phyloP scores from a whole-genome alignment of 2,329 filamentous ascomycete genomes.

The Trichocomaceae sp. region DNA sequence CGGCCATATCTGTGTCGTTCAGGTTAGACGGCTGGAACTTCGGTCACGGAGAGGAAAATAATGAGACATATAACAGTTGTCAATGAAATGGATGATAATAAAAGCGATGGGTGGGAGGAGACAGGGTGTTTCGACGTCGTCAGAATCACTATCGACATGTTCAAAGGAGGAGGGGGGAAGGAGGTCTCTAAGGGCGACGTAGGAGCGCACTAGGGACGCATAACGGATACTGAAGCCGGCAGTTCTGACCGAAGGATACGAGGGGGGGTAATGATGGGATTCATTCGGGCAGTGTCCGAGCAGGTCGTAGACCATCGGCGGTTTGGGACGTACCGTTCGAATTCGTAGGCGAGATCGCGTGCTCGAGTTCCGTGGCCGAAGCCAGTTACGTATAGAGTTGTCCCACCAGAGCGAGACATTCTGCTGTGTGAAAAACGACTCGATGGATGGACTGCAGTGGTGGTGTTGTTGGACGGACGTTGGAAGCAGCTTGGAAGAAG shows the following conservation, averaged over 20 bases:
- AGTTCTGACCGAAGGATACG: conserved; percentile 12
- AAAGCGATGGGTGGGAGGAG: conserved; percentile 13
- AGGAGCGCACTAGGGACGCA: conserved; percentile 9
- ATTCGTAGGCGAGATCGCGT: conserved; percentile 99
- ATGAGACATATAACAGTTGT: conserved; percentile 11
- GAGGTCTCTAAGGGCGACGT: conserved; percentile 11
- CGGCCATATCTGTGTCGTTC: conserved; percentile 74
- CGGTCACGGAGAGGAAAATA: not conserved
- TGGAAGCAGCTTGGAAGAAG: conserved; percentile 10
- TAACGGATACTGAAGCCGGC: conserved; percentile 11
- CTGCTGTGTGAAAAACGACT: conserved; percentile 15
- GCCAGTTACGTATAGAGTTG: conserved; percentile 96
- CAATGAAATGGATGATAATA: conserved; percentile 10
- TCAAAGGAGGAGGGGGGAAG: not conserved
- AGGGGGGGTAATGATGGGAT: conserved; percentile 30
- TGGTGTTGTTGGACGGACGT: conserved; percentile 13
- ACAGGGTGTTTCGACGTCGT: conserved; percentile 13
- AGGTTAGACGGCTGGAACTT: conserved; percentile 22
- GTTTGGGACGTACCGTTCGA: conserved; percentile 95
- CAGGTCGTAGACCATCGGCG: conserved; percentile 36
- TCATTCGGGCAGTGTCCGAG: conserved; percentile 32
- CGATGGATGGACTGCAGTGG: conserved; percentile 12
- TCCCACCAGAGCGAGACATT: conserved; percentile 84
- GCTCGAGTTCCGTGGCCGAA: conserved; percentile 98
- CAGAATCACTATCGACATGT: conserved; percentile 10